phyloP scores from a whole-genome alignment of 345 rosid genomes.

The Eucalyptus fibrosa region DNA sequence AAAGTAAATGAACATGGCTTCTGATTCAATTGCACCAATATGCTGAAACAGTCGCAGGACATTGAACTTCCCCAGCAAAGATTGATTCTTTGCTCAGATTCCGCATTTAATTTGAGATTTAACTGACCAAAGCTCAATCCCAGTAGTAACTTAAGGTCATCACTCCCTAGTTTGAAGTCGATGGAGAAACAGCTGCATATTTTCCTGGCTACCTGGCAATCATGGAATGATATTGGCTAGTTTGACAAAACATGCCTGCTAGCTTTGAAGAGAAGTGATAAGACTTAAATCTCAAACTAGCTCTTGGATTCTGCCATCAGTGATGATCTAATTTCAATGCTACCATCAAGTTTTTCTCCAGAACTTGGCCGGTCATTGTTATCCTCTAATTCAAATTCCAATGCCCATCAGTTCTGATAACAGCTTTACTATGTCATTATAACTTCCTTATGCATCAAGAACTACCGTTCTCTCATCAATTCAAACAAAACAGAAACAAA shows the following conservation, averaged over 20 bases:
- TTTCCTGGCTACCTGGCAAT: neutral
- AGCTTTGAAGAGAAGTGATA: neutral
- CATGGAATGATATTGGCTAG: neutral
- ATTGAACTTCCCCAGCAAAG: neutral
- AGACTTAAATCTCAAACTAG: neutral
- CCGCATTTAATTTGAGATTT: neutral
- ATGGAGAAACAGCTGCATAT: neutral
- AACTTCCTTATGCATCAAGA: neutral
- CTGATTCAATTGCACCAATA: neutral
- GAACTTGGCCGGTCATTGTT: neutral
- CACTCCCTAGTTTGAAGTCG: neutral
- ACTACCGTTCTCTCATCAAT: neutral
- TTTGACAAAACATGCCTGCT: neutral
- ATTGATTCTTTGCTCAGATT: neutral
- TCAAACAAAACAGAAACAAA: neutral
- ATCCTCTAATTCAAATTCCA: neutral
- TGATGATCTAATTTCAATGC: neutral
- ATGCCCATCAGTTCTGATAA: neutral
- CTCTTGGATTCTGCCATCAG: neutral
- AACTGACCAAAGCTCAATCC: neutral
- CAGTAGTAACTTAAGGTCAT: neutral
- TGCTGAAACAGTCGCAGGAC: neutral
- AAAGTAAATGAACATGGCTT: neutral
- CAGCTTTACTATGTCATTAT: neutral
- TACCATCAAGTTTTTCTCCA: neutral